Evolutionary conservation across 148 eudicot genomes (phyloP), one percentile per base, ranked within the genome.

Genomic region (Simmondsia chinensis): DNA sequence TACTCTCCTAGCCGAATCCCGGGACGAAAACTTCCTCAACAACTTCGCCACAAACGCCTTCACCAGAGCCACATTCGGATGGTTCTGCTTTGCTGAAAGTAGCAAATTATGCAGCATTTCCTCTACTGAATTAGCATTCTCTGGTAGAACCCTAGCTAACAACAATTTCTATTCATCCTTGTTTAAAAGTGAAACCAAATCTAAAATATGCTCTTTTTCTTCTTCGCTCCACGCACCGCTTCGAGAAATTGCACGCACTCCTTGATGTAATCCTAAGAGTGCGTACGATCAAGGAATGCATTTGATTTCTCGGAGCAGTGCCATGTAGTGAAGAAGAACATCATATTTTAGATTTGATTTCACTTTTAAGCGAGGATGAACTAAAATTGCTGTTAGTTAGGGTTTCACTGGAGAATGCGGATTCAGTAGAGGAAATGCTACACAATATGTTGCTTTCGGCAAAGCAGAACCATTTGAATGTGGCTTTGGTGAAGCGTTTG

Each of bases 191-290:
- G 86, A 86, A 33, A 78, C 46, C 13, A 83, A 38, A 32, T 54
- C 57, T 31, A 83, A 11, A 5, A 88, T 65, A 33, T 28, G 59
- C 20, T 38, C 68, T 42, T 88, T 94, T 41, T 88, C 94, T 4
- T 83, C 87, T 16, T 80, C 94, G 17, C 59, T 77, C 94, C 96
- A 88, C n/a, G 96, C 24, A 88, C 96, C 2, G 91, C 84, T 51
- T 88, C 96, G 0, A 88, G 42, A 36, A 80, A 88, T 33, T 50
- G 59, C 12, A 88, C 74, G 28, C 94, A 83, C 3, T 69, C 73
- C 32, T 56, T 74, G 13, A 80, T 73, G 17, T 80, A 88, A 24
- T 80, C 96, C 44, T 88, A 94, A 37, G 77, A 88, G 33, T 77
- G 41, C 9, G n/a, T n/a, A n/a, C n/a, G n/a, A 73, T 80, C 13